Evolutionary conservation across 2,329 filamentous ascomycete species (phyloP).

Genomic region (Pseudogymnoascus sp.): DNA sequence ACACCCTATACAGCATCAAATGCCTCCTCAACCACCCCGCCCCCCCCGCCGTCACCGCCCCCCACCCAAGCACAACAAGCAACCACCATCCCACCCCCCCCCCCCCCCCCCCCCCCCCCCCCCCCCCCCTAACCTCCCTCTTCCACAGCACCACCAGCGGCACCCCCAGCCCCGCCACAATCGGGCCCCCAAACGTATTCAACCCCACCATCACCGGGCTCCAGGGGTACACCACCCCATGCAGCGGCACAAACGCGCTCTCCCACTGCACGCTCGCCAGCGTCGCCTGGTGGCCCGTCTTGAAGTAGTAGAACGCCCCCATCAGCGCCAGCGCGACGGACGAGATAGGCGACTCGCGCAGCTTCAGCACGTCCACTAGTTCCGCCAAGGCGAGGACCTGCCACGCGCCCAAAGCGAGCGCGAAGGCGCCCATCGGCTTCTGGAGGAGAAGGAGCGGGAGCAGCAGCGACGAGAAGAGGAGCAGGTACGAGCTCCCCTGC

Average conservation of each 20-base stretch:
- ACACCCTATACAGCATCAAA: slow-evolving; percentile 94
- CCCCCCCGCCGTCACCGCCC: too few relatives aligned
- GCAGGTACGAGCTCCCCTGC: slow-evolving; percentile 82
- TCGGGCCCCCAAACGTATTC: slow-evolving; percentile 85
- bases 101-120: slow-evolving; percentile 54
- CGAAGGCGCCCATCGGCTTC: slow-evolving; percentile 89
- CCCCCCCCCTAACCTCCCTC: slow-evolving; percentile 53
- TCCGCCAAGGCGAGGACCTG: slow-evolving; percentile 75
- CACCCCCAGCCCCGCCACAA: slow-evolving; percentile 69
- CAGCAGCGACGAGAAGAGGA: slow-evolving; percentile 72
- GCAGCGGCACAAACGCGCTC: slow-evolving; percentile 80
- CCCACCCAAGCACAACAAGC: slow-evolving; percentile 77
- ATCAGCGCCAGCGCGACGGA: slow-evolving; percentile 80
- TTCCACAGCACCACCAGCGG: slow-evolving; percentile 87
- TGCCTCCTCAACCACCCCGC: slow-evolving; percentile 79
- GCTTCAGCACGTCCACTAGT: slow-evolving; percentile 50
- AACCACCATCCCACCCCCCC: slow-evolving; percentile 67
- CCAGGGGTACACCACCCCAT: slow-evolving; percentile 80
- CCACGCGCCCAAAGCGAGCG: slow-evolving; percentile 74
- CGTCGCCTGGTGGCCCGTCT: slow-evolving; percentile 89
- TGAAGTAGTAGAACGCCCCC: slow-evolving; percentile 93
- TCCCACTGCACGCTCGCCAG: slow-evolving; percentile 93
- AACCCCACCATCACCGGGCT: slow-evolving; percentile 70
- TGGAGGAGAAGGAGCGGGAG: slow-evolving; percentile 71
- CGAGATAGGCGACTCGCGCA: slow-evolving; percentile 65